Evolutionary conservation across 441 rosid genomes (phyloP), one percentile per base, ranked within the genome.

Genomic region (Mallotus japonicus): DNA sequence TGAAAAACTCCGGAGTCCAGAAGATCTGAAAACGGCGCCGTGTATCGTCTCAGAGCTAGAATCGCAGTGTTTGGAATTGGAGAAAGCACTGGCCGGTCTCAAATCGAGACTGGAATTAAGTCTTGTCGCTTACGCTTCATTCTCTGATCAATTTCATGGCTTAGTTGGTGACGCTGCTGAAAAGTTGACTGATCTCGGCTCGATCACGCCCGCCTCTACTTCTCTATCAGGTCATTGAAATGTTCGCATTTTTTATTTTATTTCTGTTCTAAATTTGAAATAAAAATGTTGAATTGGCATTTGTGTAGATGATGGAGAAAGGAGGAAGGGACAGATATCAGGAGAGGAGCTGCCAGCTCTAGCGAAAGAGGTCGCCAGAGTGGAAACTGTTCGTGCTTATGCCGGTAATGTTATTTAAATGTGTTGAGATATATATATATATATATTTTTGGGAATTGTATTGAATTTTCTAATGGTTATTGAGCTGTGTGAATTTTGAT

Each of bases 351-450:
- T 92, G 73, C 93, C 93, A 6, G 85, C 83, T 17, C 73, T 94
- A 69, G 97, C 97, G 0, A 92, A 89, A 81, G 97, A 94, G 81
- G 99, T 94, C 67, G 90, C 96, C 16, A 85, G 91, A 76, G 91
- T 94, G 79, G 97, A 94, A 78, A 86, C 87, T 3, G 94, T 90
- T 62, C 82, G 95, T 58, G 90, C 83, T 28, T 94, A 94, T 80
- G 93, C 97, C 6, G 93, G 99, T 92, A 47, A 37, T 37, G 40
- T 37, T 37, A 4, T 4, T 37, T 37, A 37, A 6, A 3, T 37
- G 40, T 37, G 40, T 28, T 28, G 32, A 28, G 32, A 28, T 24
- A n/a, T n/a, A n/a, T n/a, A n/a, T n/a, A n/a, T n/a, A n/a, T n/a
- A n/a, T 28, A 1, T 28, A 1, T 28, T 28, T 28, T 28, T 28